Percentiles rank a stretch among this genome's conserved stretches.
phyloP scores from a whole-genome alignment of 805 yeast genomes.

The Pichia cephalocereana region DNA sequence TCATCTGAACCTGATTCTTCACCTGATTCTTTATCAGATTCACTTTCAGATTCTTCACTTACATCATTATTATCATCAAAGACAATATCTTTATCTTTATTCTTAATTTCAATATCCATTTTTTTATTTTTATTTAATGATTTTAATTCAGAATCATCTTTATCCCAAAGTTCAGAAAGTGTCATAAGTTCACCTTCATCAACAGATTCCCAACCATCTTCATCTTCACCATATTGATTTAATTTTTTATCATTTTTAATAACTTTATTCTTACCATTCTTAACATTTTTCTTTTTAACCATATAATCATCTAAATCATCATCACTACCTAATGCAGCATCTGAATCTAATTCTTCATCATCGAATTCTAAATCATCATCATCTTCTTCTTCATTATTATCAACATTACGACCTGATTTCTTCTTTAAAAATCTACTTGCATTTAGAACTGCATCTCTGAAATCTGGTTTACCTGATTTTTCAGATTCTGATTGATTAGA shows the following conservation, averaged over 20 bases:
- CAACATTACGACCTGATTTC: slow-evolving; percentile 1
- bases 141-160: slow-evolving; percentile 47
- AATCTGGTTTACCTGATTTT: slow-evolving; percentile 8
- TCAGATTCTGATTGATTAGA: neutral
- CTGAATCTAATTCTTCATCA: slow-evolving; percentile 45
- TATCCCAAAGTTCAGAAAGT: slow-evolving; percentile 83
- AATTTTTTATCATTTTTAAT: neutral
- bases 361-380: slow-evolving; percentile 26
- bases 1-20: slow-evolving; percentile 15
- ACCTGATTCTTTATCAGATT: slow-evolving; percentile 15
- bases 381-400: slow-evolving; percentile 13
- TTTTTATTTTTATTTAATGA: neutral
- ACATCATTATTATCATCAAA: slow-evolving; percentile 16
- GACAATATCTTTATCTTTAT: slow-evolving; percentile 14
- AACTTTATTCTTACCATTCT: slow-evolving; percentile 12
- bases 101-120: neutral
- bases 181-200: slow-evolving; percentile 72
- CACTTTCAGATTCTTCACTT: slow-evolving; percentile 17
- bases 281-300: slow-evolving; percentile 59
- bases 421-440: slow-evolving; percentile 21
- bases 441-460: slow-evolving; percentile 24
- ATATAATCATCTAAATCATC: slow-evolving; percentile 61
- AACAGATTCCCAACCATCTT: slow-evolving; percentile 61
- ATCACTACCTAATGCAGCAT: slow-evolving; percentile 80
- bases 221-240: slow-evolving; percentile 34